phyloP scores from a whole-genome alignment of 2,329 filamentous ascomycete genomes.

The Trichophyton schoenleinii region DNA sequence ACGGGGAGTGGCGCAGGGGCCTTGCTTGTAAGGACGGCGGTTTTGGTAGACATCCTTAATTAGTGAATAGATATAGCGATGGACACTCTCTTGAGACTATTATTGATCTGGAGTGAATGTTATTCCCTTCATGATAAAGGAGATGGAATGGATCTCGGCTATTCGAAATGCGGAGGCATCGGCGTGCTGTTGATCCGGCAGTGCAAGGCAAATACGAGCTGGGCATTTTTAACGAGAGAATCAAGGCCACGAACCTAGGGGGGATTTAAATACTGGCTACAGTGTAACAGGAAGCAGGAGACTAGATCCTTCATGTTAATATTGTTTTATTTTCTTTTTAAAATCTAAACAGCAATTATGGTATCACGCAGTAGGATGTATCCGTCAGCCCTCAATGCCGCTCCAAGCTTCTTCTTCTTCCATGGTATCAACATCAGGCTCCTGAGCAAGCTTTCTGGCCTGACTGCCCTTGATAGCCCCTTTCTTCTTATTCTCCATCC shows the following conservation, averaged over 20 bases:
- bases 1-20: slow-evolving; percentile 43
- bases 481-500: slow-evolving; percentile 35
- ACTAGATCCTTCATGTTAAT: background rate
- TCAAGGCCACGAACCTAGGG: background rate
- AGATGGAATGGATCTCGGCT: background rate
- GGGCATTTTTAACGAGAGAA: background rate
- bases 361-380: background rate
- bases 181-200: background rate
- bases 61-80: background rate
- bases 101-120: too few relatives aligned
- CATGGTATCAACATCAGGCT: slow-evolving; percentile 12
- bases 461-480: slow-evolving; percentile 34
- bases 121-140: background rate
- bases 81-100: background rate
- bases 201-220: background rate
- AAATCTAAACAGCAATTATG: background rate
- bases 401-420: slow-evolving; percentile 26
- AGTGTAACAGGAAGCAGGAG: background rate
- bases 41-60: slow-evolving; percentile 14
- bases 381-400: slow-evolving; percentile 28
- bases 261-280: background rate
- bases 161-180: background rate
- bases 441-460: slow-evolving; percentile 20
- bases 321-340: background rate
- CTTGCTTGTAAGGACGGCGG: slow-evolving; percentile 35